Evolutionary conservation across 2,329 filamentous ascomycete species (phyloP), one percentile per base, ranked within the genome.

Genomic region (Sporothrix pseudoabietina): DNA sequence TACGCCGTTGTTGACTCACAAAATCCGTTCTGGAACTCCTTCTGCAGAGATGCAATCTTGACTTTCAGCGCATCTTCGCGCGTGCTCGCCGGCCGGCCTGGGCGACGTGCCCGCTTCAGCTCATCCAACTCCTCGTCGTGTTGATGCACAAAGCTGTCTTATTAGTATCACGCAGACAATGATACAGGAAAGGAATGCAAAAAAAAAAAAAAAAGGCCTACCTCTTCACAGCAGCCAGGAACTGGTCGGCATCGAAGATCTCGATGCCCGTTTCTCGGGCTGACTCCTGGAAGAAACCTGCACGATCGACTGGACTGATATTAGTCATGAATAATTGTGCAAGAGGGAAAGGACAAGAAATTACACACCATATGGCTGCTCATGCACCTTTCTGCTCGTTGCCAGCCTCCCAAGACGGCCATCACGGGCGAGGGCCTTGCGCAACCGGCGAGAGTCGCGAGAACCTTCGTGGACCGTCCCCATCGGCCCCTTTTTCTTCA

Each of bases 381-480:
- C 93, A 76, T 88, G 89, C 82, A 91, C 96, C 78, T 87, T 87
- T 78, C 92, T 88, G 52, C 90, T 85, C n/a, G 88, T 83, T 30
- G 90, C 87, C 72, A 94, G 84, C 80, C 91, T 92, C 77, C 89
- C 89, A 49, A 99, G 86, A 80, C 93, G 93, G 78, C 96, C 91
- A 79, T 98, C 94, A 81, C 96, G 88, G 76, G 91, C 87, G 75
- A 89, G 88, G 26, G 96, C 96, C 78, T 90, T 88, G 80, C 94
- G 91, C 76, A 98, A 85, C 70, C 93, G 89, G 79, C 91, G 89
- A 3, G 94, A 92, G 84, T 98, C 93, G 77, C 96, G 88, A 75
- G 94, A 97, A 80, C 94, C 94, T 82, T 94, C 92, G 79, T 98
- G 95, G 30, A 98, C 86, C 14, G 91, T 87, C 41, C 91, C 90